phyloP scores from a whole-genome alignment of 1,284 basidiomycete genomes.

The Apiotrichum brassicae region DNA sequence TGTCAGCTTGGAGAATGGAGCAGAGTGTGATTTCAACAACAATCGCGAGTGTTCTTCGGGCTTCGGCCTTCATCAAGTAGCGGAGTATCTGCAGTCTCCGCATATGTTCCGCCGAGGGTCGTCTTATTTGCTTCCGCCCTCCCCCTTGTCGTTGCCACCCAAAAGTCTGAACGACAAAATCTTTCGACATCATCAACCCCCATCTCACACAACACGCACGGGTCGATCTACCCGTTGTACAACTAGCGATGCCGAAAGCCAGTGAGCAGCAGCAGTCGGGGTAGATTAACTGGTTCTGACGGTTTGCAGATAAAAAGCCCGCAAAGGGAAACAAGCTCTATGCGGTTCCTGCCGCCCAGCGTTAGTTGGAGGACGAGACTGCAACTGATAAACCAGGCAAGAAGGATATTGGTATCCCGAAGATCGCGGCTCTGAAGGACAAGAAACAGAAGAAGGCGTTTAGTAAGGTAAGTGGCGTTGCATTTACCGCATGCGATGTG shows the following conservation, averaged over 20 bases:
- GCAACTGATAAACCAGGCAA: conserved; percentile 31
- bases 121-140: not conserved
- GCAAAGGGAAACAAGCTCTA: conserved; percentile 39
- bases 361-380: conserved; percentile 14
- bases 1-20: not conserved
- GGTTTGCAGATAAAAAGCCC: conserved; percentile 18
- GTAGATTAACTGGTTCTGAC: no score
- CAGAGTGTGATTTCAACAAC: no score
- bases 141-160: conserved; percentile 2
- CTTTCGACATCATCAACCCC: no score
- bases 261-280: conserved; percentile 19
- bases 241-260: conserved; percentile 39
- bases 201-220: no score
- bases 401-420: conserved; percentile 77
- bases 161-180: conserved; percentile 9
- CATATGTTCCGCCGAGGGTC: no score
- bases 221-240: no score
- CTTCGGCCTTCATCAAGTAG: no score
- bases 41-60: no score
- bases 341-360: conserved; percentile 24
- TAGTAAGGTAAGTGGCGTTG: conserved; percentile 49
- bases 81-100: no score
- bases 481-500: no score
- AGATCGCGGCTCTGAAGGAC: conserved; percentile 52
- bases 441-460: conserved; percentile 39